Evolutionary conservation across 2,329 filamentous ascomycete genomes (phyloP).

Genomic region (Raffaelea arxii): DNA sequence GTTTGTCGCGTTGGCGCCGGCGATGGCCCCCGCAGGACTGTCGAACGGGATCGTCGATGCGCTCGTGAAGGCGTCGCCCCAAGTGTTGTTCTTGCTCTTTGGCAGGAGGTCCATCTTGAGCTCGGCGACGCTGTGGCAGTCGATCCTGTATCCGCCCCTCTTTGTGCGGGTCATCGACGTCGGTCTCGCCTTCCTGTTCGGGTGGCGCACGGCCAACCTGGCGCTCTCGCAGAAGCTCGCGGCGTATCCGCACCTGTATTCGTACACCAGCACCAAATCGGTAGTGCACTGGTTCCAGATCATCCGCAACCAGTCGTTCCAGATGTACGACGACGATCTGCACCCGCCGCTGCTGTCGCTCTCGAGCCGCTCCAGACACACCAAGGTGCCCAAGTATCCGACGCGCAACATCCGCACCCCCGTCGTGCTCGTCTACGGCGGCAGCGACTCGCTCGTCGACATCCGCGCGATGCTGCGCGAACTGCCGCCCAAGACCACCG

Average conservation of each 20-base stretch:
- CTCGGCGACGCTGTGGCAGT: constrained; percentile 95
- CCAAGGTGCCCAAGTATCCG: constrained; percentile 92
- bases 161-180: constrained; percentile 83
- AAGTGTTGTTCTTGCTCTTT: constrained; percentile 87
- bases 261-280: constrained; percentile 91
- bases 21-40: constrained; percentile 89
- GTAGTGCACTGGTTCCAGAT: constrained; percentile 99
- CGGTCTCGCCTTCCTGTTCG: constrained; percentile 73
- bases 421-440: constrained; percentile 86
- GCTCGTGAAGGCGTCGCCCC: constrained; percentile 84
- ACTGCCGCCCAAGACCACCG: constrained; percentile 73
- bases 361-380: constrained; percentile 60
- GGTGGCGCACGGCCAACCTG: constrained; percentile 82
- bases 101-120: constrained; percentile 84
- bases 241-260: constrained; percentile 91
- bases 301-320: constrained; percentile 89
- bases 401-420: constrained; percentile 96
- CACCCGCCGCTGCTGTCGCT: constrained; percentile 61
- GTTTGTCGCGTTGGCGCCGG: constrained; percentile 90
- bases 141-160: constrained; percentile 86
- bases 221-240: constrained; percentile 81
- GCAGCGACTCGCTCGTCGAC: constrained; percentile 86
- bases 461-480: constrained; percentile 88
- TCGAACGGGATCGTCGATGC: constrained; percentile 87
- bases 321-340: constrained; percentile 97